phyloP scores from a whole-genome alignment of 2,329 filamentous ascomycete species.

The Graphilbum fragrans region DNA sequence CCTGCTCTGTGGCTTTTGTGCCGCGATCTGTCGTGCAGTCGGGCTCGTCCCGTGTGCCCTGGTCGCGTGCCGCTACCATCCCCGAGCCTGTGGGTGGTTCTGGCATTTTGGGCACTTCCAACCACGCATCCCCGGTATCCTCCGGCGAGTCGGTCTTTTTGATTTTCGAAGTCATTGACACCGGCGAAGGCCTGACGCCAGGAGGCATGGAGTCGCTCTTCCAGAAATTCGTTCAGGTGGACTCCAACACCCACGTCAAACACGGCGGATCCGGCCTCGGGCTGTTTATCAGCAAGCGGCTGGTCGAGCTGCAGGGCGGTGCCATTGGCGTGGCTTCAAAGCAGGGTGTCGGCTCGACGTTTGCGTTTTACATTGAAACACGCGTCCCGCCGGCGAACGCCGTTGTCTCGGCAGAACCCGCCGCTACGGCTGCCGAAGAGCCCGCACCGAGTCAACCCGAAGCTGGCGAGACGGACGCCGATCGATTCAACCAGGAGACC shows the following conservation, averaged over 20 bases:
- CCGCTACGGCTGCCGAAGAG: background rate
- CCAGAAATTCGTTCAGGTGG: constrained; percentile 68
- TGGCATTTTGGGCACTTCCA: too few species aligned
- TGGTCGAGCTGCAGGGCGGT: constrained; percentile 67
- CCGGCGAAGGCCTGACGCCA: constrained; percentile 58
- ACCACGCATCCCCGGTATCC: too few species aligned
- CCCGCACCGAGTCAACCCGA: background rate
- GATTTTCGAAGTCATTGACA: constrained; percentile 64
- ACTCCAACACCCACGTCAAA: constrained; percentile 61
- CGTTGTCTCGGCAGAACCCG: background rate
- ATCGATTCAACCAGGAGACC: too few species aligned
- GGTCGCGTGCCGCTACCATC: background rate
- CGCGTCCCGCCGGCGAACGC: constrained; percentile 22
- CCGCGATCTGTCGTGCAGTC: constrained; percentile 26
- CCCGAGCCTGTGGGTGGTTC: too few species aligned
- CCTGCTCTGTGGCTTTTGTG: constrained; percentile 47
- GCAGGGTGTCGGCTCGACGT: constrained; percentile 52
- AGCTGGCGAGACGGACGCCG: background rate
- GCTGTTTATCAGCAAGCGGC: constrained; percentile 62
- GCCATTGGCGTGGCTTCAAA: constrained; percentile 61
- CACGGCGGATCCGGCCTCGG: constrained; percentile 67
- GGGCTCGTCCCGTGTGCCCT: background rate
- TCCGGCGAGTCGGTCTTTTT: constrained; percentile 39
- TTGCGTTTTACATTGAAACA: constrained; percentile 58
- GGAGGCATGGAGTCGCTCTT: constrained; percentile 66